Base-by-base conservation (phyloP, 306 rosid species). In the Carpinus fangiana region DNA sequence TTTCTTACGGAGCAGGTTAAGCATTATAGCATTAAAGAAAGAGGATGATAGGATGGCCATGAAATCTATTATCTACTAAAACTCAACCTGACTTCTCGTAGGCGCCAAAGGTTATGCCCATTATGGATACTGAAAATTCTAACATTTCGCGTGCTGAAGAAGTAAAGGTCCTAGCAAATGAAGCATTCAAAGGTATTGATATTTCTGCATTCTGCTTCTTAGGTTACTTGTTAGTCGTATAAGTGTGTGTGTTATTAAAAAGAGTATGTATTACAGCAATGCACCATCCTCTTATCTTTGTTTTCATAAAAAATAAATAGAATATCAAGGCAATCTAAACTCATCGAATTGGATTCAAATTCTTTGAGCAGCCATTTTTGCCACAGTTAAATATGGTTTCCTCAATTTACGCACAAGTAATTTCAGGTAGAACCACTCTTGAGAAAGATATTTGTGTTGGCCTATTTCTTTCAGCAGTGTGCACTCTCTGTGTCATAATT, bases 141-240 rank as follows among this genome's bases (percentile, higher is more conserved):
- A 80, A 91, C 31, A 70, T 76, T 60, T 77, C 84, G 2, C 90
- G 78, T 70, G 97, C 98, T 23, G 99, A 95, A 85, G 93, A 93
- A 86, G 31, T 90, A 79, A 96, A 95, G 73, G 28, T 81, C 70
- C 93, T 78, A 62, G 99, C 99, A 45, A 95, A 95, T 76, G 89
- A 90, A 78, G 97, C 97, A 77, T 95, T 91, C 83, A 80, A 86
- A 59, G 98, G 99, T 93, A 80, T 80, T 60, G 82, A 80, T 77
- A 72, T 66, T 52, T 76, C 56, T 73, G 55, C 64, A 48, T 73
- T 70, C 57, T 20, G 46, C 57, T 59, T 43, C 53, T 73, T 34
- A 21, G 68, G 41, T 71, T 56, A 13, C 65, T 54, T 17, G 36
- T 34, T 50, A 73, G 50, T 47, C 47, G 43, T 45, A 50, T 20